Evolutionary conservation across 306 rosid species (phyloP), one percentile per base, ranked within the genome.

Genomic region (Erythrophleum fordii): DNA sequence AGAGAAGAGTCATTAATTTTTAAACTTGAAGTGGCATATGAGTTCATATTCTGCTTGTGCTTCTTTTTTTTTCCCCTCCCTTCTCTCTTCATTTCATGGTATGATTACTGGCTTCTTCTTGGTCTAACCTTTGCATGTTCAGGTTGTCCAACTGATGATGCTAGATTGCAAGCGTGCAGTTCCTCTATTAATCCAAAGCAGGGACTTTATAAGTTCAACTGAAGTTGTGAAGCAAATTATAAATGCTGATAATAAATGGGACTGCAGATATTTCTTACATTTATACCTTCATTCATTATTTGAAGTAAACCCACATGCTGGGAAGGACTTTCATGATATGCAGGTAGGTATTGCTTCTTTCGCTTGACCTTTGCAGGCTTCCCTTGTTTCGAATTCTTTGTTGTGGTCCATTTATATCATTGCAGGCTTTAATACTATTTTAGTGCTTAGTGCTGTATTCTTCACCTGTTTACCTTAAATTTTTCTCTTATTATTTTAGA

Each of bases 141-240:
- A 95, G 99, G 97, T 90, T 82, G 94, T 91, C 72, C 95, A 92
- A 81, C 81, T 95, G 83, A 93, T 91, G 99, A 91, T 77, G 93
- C 90, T 95, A 80, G 98, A 93, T 85, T 87, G 93, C 96, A 93
- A 91, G 90, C 97, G 87, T 75, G 98, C 98, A 68, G 93, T 93
- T 87, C 85, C 91, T 31, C 86, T 95, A 64, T 87, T 90, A 31
- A 86, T 93, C 62, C 99, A 93, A 77, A 77, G 90, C 67, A 95
- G 85, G 78, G 98, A 95, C 76, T 37, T 85, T 20, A 90, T 90
- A 76, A 79, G 86, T 89, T 92, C 97, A 73, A 77, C 83, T 26
- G 98, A 95, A 82, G 99, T 90, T 80, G 94, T 92, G 81, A 81
- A 88, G 64, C 97, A 95, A 79, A 90, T 95, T 83, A 76, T 90